phyloP scores from a whole-genome alignment of 176 grass and related monocot species.

The Pontederia crassipes region DNA sequence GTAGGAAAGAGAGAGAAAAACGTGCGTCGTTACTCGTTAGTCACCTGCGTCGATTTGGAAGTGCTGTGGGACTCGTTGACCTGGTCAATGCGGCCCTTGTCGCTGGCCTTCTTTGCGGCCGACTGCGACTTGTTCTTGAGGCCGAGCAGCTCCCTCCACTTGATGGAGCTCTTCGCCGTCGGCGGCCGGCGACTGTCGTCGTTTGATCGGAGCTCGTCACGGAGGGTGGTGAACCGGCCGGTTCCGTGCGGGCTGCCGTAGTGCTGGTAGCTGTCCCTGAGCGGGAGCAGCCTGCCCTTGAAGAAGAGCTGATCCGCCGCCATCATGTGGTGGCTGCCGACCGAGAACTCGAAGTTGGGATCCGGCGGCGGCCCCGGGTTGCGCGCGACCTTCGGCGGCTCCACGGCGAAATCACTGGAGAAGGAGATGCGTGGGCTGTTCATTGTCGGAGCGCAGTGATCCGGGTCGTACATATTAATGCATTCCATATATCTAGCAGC shows the following conservation, averaged over 20 bases:
- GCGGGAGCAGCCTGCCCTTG: slow-evolving; percentile 80
- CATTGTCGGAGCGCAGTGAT: slow-evolving; percentile 47
- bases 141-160: not conserved
- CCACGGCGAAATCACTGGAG: slow-evolving; percentile 85
- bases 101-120: too few species aligned
- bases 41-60: too few species aligned
- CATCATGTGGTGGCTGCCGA: slow-evolving; percentile 86
- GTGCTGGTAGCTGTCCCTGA: slow-evolving; percentile 39
- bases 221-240: slow-evolving; percentile 2
- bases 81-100: too few species aligned
- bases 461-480: slow-evolving; percentile 86
- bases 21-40: too few species aligned
- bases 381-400: slow-evolving; percentile 39
- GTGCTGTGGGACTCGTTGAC: too few species aligned
- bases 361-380: slow-evolving; percentile 22
- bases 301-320: slow-evolving; percentile 87
- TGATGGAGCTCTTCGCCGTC: slow-evolving; percentile 5
- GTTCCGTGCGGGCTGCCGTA: not conserved
- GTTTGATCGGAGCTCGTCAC: slow-evolving; percentile 56
- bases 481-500: slow-evolving; percentile 35
- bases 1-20: too few species aligned
- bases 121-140: too few species aligned
- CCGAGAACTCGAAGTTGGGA: slow-evolving; percentile 92
- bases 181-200: slow-evolving; percentile 31
- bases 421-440: slow-evolving; percentile 89